phyloP scores from a whole-genome alignment of 1,284 basidiomycete species.

The Spongiforma sp. region DNA sequence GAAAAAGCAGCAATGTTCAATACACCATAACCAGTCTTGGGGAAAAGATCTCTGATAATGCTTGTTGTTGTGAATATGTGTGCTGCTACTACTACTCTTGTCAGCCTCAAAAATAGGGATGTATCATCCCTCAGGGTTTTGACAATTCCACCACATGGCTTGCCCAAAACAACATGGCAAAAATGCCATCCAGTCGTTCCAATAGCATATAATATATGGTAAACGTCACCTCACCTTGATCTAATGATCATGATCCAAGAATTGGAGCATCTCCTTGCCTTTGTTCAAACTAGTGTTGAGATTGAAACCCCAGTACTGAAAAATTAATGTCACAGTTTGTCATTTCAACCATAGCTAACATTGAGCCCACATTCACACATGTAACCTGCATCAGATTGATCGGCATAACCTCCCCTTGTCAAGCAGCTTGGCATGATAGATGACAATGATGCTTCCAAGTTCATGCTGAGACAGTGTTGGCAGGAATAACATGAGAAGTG shows the following conservation, averaged over 20 bases:
- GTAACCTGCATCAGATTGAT: slow-evolving; percentile 74
- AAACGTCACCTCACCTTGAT: slow-evolving; percentile 52
- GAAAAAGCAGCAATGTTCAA: no score
- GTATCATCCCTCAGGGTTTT: slow-evolving; percentile 59
- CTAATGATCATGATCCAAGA: slow-evolving; percentile 61
- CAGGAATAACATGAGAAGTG: no score
- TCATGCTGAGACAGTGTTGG: no score
- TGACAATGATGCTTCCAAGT: no score
- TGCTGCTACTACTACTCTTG: slow-evolving; percentile 32
- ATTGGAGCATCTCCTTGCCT: slow-evolving; percentile 46
- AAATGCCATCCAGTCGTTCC: not conserved
- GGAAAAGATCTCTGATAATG: slow-evolving; percentile 61
- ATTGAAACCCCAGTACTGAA: slow-evolving; percentile 82
- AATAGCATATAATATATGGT: no score
- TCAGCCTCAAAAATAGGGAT: slow-evolving; percentile 51
- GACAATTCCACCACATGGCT: slow-evolving; percentile 60
- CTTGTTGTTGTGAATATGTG: slow-evolving; percentile 56
- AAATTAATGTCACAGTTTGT: not conserved
- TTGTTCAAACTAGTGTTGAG: slow-evolving; percentile 66
- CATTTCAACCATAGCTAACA: no score
- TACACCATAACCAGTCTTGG: slow-evolving; percentile 67
- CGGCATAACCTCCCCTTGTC: slow-evolving; percentile 59
- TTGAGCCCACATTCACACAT: not conserved
- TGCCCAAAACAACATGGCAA: slow-evolving; percentile 41
- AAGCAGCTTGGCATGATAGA: no score